Base-by-base conservation (phyloP, 805 yeast species). In the Torulaspora delbrueckii region DNA sequence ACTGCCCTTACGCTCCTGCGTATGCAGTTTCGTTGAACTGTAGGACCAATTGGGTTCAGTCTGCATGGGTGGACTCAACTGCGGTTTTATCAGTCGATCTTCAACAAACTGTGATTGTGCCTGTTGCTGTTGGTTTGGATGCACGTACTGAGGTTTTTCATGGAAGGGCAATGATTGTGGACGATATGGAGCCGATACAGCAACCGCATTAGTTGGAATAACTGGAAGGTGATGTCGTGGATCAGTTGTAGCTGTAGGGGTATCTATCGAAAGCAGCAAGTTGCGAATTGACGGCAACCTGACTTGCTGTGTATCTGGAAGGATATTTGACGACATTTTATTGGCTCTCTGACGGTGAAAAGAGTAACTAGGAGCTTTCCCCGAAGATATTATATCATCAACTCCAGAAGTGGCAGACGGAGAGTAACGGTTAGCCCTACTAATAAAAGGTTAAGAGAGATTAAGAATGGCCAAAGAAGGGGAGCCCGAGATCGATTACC, bases 231-330 rank as follows among this genome's bases (percentile, higher is more conserved):
- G 42, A 28, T 30, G 5, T 39, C 35, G 42, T n/a, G 31, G 35
- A 12, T 10, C 33, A 10, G 43, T 12, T 3, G 36, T 31, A 7
- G 34, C 34, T 31, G 19, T 14, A 10, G 43, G 40, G 14, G 37
- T 14, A 18, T 47, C 48, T 25, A 47, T 45, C 13, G 47, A 40
- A 24, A 48, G 45, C 27, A 51, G 43, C 32, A 51, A 47, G 23
- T 40, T 48, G 28, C 47, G 54, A 24, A 51, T 51, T 8, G 54
- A 48, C 16, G 54, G 54, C 42, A 51, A 37, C 36, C 46, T 45
- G 31, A 48, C 30, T 28, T 46, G 51, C 14, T 40, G 45, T 16
- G 26, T 36, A 24, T 45, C 48, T 16, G 40, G 44, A 12, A 25
- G 12, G 13, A 12, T 24, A 10, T 45, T 33, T 5, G 44, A 40